Percentiles rank a stretch among this genome's conserved stretches.
phyloP scores from a whole-genome alignment of 805 yeast species.

The Blastobotrys attinorum region DNA sequence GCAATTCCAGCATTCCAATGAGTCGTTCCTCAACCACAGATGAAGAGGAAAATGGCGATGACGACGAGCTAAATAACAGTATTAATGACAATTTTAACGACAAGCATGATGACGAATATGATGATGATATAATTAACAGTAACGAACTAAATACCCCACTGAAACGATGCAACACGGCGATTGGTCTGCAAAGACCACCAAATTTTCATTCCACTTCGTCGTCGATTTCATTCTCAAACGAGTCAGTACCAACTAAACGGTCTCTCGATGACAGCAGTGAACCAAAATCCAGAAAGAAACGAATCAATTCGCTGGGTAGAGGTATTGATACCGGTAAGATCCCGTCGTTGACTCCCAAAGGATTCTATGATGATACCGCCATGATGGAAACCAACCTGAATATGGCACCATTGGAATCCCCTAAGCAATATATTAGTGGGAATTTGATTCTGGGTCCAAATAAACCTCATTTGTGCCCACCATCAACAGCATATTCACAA shows the following conservation, averaged over 20 bases:
- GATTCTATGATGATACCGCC: not conserved
- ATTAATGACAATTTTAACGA: constrained; percentile 5
- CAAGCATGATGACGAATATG: constrained; percentile 12
- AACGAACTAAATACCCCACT: constrained; percentile 6
- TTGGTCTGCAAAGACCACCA: constrained; percentile 19
- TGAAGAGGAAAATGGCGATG: not conserved
- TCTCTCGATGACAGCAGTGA: not conserved
- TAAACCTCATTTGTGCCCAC: constrained; percentile 7
- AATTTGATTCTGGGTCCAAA: constrained; percentile 13
- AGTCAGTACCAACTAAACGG: constrained; percentile 1
- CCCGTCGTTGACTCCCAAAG: not conserved
- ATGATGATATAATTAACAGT: not conserved
- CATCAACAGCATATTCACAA: constrained; percentile 4
- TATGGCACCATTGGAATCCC: constrained; percentile 1
- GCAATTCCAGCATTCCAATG: not conserved
- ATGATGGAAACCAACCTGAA: not conserved
- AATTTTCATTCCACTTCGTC: not conserved
- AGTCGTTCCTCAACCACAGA: constrained; percentile 8
- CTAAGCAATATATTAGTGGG: not conserved
- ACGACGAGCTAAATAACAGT: not conserved
- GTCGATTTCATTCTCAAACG: too few species aligned
- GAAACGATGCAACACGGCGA: constrained; percentile 20
- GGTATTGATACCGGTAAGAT: not conserved
- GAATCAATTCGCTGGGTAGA: not conserved
- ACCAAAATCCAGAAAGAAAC: constrained; percentile 1